These are phyloP conservation scores for Neurospora sp. DNA, from an alignment of 495 filamentous ascomycete species.

Conservation along the genomic window DNA sequence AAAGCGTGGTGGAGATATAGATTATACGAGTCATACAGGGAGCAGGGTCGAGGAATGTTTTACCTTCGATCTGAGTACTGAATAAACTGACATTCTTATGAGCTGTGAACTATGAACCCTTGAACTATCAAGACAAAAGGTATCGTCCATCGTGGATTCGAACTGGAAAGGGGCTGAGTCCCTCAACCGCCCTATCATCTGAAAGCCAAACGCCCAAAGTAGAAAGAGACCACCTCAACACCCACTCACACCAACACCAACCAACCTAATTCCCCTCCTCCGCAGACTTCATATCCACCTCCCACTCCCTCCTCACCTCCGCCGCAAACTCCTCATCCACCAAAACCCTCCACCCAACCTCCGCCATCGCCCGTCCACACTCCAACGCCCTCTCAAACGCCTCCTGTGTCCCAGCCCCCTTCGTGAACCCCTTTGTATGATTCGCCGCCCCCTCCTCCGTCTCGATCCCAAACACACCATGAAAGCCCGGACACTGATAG, in stretches of 20 bases:
- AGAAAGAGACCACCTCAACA: not conserved
- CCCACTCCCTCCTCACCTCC: constrained; percentile 30
- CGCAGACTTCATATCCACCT: constrained; percentile 22
- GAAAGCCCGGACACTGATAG: constrained; percentile 47
- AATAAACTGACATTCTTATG: not conserved
- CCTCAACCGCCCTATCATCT: not conserved
- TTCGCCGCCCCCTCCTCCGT: constrained; percentile 36
- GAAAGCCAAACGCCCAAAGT: not conserved
- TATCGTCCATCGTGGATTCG: not conserved
- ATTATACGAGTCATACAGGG: too few relatives aligned
- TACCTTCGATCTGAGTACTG: not conserved
- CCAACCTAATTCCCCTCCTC: constrained; percentile 11
- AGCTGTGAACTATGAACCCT: not conserved
- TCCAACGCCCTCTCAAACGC: constrained; percentile 33
- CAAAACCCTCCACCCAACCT: constrained; percentile 39
- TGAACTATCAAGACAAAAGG: not conserved
- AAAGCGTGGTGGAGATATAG: too few relatives aligned
- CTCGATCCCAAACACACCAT: constrained; percentile 44
- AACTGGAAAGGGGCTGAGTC: not conserved
- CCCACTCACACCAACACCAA: not conserved
- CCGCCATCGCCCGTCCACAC: constrained; percentile 48
- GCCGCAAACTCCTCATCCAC: constrained; percentile 37
- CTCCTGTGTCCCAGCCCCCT: constrained; percentile 40
- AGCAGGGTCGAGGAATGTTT: not conserved
- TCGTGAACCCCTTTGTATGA: constrained; percentile 45